Evolutionary conservation across 1,284 basidiomycete species (phyloP), one percentile per base, ranked within the genome.

Genomic region (Porogramme epimiltina): DNA sequence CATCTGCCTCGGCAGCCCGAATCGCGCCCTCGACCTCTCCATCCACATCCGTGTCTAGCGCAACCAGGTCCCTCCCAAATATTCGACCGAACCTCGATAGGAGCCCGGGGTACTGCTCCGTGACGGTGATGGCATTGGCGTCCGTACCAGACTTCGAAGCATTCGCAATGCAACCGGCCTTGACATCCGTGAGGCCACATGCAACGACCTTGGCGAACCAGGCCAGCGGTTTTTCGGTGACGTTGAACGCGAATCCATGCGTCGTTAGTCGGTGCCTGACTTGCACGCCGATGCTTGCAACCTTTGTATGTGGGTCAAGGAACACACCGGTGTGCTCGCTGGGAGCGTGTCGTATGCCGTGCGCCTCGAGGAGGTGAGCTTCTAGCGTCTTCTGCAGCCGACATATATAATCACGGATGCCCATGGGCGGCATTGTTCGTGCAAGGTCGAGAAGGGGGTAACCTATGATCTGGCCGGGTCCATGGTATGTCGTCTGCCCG

Each of bases 281-380:
- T 71, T 98, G 95, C 46, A 99, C 93, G 43, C 97, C 97, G 53
- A 99, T 96, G 54, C 93, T 96, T 8, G 87, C 93, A 60, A 99
- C 81, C 73, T 99, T 95, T 37, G 83, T 84, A 38, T 68, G 71
- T 39, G 72, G 67, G 65, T 85, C 77, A 53, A 89, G 70, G 67
- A 93, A 93, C 40, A 91, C 84, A 36, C 91, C 91, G 3, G 90
- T 92, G 64, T 92, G 82, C 51, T 85, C 82, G 42, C 82, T 84
- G 2, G 81, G 73, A 33, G 73, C 62, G 51, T 78, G 74, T 4
- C 66, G 53, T 44, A 93, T 75, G 11, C 70, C 77, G 68, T 91
- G 85, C 3, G 69, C 73, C 52, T 79, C 74, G 28, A 63, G 67
- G 20, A 93, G 72, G 62, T 91, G 82, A 13, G 62, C 59, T 61